phyloP scores from a whole-genome alignment of 148 eudicot species.

The Tetragonia tetragonoides region DNA sequence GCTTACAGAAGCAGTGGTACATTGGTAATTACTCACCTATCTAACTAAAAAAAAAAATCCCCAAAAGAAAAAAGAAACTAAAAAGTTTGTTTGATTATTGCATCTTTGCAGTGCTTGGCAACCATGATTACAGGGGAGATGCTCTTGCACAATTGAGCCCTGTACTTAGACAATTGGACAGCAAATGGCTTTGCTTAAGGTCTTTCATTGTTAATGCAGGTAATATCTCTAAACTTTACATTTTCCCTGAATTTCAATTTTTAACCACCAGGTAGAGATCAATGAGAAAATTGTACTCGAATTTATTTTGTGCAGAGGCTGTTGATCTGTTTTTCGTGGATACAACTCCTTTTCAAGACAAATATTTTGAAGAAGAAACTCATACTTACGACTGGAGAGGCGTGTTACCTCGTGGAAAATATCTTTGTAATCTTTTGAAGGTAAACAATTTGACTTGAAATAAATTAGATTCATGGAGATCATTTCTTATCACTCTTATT shows the following conservation, averaged over 20 bases:
- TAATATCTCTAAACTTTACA: constrained; percentile 1
- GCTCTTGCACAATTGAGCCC: constrained; percentile 65
- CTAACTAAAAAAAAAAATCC: not conserved
- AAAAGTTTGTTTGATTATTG: not conserved
- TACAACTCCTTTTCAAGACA: constrained; percentile 66
- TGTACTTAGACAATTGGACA: constrained; percentile 44
- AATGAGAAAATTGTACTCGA: not conserved
- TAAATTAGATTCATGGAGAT: too few species aligned
- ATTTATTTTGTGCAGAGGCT: constrained; percentile 36
- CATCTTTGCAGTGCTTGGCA: constrained; percentile 61
- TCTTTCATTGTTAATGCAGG: constrained; percentile 73
- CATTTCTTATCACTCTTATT: too few species aligned
- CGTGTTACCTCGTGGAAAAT: constrained; percentile 39
- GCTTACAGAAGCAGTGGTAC: constrained; percentile 81
- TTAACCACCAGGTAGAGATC: not conserved
- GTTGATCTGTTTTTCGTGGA: constrained; percentile 79
- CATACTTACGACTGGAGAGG: constrained; percentile 79
- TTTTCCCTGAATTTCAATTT: too few species aligned
- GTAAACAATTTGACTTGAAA: constrained; percentile 21
- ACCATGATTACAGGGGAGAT: constrained; percentile 87
- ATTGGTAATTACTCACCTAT: constrained; percentile 34
- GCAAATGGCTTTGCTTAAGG: constrained; percentile 67
- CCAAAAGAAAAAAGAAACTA: not conserved
- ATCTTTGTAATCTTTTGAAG: constrained; percentile 44
- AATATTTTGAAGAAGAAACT: constrained; percentile 44